phyloP scores from a whole-genome alignment of 176 grass and related monocot genomes.

The Aegilops bicornis region DNA sequence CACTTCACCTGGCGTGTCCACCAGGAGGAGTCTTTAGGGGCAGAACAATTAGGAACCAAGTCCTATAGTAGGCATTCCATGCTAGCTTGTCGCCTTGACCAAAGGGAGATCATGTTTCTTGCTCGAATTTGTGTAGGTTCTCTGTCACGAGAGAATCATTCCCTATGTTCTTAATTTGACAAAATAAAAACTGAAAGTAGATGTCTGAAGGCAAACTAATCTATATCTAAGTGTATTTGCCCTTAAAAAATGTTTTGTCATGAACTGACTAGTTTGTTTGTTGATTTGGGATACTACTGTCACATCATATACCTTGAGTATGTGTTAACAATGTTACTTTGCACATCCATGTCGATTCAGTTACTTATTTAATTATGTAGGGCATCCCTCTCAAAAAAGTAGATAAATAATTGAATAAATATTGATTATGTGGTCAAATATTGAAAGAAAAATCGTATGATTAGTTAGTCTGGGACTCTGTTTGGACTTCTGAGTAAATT shows the following conservation, averaged over 20 bases:
- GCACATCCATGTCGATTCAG: neutral
- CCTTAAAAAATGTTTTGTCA: neutral
- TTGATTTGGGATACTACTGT: neutral
- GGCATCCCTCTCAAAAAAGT: neutral
- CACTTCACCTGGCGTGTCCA: neutral
- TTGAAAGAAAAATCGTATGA: neutral
- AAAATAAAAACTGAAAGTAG: neutral
- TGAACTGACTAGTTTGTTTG: neutral
- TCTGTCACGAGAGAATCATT: neutral
- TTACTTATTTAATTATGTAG: neutral
- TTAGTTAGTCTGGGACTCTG: neutral
- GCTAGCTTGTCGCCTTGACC: neutral
- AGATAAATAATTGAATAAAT: neutral
- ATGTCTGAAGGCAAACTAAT: neutral
- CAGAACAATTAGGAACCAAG: neutral
- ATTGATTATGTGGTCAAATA: neutral
- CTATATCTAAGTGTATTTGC: neutral
- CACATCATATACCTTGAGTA: neutral
- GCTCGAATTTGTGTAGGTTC: neutral
- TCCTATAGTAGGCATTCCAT: neutral
- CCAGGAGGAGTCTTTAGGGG: neutral
- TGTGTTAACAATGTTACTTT: neutral
- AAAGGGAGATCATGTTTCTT: neutral
- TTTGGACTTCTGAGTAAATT: neutral
- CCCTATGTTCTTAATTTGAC: neutral